phyloP scores from a whole-genome alignment of 2,329 filamentous ascomycete species.

The Polytolypa hystricis region DNA sequence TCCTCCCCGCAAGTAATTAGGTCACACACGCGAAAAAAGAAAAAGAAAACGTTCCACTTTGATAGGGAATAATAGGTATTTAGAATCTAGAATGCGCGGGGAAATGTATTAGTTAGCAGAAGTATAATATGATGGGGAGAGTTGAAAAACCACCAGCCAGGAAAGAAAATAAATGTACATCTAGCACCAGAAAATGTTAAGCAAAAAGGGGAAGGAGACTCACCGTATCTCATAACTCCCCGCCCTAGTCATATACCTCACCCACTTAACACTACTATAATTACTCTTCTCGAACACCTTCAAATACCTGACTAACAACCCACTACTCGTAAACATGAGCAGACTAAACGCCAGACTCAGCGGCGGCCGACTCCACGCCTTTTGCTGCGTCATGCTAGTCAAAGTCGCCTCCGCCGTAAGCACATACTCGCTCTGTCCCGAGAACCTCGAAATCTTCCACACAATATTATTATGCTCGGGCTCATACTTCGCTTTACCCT shows the following conservation, averaged over 20 bases:
- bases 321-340: conserved; percentile 96
- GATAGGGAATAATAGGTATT: neutral
- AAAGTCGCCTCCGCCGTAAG: conserved; percentile 86
- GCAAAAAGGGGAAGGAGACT: conserved; percentile 11
- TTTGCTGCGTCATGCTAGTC: conserved; percentile 96
- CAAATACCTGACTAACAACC: conserved; percentile 80
- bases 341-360: conserved; percentile 85
- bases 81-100: too few relatives aligned
- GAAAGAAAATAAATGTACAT: neutral
- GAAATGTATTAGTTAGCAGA: too few relatives aligned
- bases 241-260: conserved; percentile 95
- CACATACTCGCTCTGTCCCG: conserved; percentile 93
- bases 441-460: conserved; percentile 98
- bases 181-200: conserved; percentile 11
- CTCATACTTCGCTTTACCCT: conserved; percentile 97
- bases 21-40: neutral
- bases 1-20: too few relatives aligned
- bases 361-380: conserved; percentile 89
- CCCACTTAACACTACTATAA: conserved; percentile 98
- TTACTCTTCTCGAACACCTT: conserved; percentile 99
- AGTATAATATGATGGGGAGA: too few relatives aligned
- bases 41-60: neutral
- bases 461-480: conserved; percentile 96
- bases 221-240: conserved; percentile 95
- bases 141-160: too few relatives aligned